phyloP scores from a whole-genome alignment of 1,284 basidiomycete genomes.

The Heterobasidion parviporum region DNA sequence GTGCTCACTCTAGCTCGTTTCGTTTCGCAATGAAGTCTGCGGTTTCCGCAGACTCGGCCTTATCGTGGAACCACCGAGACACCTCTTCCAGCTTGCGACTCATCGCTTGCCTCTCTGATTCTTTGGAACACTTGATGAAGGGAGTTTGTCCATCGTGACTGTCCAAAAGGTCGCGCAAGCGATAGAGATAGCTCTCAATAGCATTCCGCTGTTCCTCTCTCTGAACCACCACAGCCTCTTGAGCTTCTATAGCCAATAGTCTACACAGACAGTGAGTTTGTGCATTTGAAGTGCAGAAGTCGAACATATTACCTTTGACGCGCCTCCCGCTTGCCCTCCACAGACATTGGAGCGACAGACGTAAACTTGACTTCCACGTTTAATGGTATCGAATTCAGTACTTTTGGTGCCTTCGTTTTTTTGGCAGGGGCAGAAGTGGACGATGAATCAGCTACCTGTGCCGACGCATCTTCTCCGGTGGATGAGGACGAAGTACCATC shows the following conservation, averaged over 20 bases:
- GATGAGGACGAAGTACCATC: conserved; percentile 37
- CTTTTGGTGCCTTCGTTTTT: conserved; percentile 20
- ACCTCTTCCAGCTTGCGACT: conserved; percentile 60
- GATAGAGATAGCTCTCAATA: conserved; percentile 90
- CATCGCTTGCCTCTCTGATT: conserved; percentile 63
- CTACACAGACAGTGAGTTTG: conserved; percentile 31
- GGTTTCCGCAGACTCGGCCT: conserved; percentile 80
- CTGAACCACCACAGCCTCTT: conserved; percentile 70
- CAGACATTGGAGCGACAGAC: conserved; percentile 62
- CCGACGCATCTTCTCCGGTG: conserved; percentile 13
- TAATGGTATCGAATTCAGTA: conserved; percentile 52
- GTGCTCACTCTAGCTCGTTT: conserved; percentile 70
- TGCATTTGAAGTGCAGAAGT: neutral
- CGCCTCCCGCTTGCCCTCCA: conserved; percentile 63
- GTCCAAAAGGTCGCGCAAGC: conserved; percentile 76
- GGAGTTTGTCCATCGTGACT: conserved; percentile 54
- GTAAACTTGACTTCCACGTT: conserved; percentile 56
- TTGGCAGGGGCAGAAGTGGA: conserved; percentile 14
- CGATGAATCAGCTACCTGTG: conserved; percentile 11
- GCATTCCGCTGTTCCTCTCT: conserved; percentile 89
- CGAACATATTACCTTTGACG: conserved; percentile 49
- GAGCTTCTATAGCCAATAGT: conserved; percentile 69
- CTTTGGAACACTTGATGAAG: conserved; percentile 74
- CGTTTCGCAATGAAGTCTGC: conserved; percentile 68
- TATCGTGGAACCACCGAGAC: conserved; percentile 78